Conservation (phyloP, 2,329 filamentous ascomycete species). For the Cladosporium sphaerospermum region DNA sequence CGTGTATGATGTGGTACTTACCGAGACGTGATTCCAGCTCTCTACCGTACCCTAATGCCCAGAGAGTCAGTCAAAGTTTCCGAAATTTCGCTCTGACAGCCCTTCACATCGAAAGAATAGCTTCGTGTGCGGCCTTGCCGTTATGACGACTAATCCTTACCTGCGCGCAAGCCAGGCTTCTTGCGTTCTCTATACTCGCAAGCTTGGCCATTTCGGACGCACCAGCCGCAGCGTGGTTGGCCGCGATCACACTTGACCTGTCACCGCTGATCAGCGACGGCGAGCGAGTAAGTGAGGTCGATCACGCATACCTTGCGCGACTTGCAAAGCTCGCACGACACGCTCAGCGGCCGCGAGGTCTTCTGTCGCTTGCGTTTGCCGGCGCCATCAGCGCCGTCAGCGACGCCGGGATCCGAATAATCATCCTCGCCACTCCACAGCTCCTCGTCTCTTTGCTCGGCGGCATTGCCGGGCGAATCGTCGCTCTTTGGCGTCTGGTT, state of each 20-base stretch:
- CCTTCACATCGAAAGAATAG: no score
- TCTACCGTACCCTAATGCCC: constrained; percentile 44
- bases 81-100: no score
- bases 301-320: constrained; percentile 60
- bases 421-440: constrained; percentile 37
- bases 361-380: constrained; percentile 43
- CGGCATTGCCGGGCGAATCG: constrained; percentile 17
- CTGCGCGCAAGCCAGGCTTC: constrained; percentile 54
- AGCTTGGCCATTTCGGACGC: constrained; percentile 57
- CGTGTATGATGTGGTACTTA: constrained; percentile 33
- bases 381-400: constrained; percentile 28
- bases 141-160: neutral
- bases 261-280: neutral
- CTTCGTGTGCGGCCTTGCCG: no score
- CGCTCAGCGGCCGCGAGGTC: constrained; percentile 38
- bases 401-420: constrained; percentile 21
- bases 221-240: constrained; percentile 71
- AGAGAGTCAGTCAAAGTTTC: neutral
- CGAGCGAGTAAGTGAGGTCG: no score
- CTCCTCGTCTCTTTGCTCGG: constrained; percentile 25
- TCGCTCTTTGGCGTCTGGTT: constrained; percentile 17
- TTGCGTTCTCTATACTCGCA: constrained; percentile 67
- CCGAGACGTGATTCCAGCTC: constrained; percentile 55
- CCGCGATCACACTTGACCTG: constrained; percentile 63
- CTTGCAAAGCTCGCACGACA: constrained; percentile 69